Evolutionary conservation across 148 eudicot species (phyloP).

Genomic region (Camellia japonica): DNA sequence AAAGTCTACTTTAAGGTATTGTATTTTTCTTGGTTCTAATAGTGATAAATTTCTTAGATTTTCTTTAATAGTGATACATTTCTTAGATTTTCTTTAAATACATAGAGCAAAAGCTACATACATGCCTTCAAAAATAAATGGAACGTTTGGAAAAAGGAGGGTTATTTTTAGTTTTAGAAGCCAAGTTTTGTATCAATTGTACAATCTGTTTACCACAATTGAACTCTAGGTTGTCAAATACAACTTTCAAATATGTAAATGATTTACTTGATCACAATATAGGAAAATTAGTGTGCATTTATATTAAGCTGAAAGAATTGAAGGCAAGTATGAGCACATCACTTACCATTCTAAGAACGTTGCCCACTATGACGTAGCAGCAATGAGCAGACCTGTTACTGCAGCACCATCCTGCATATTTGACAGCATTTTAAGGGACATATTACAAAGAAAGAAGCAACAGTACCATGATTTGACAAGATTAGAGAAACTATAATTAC

Average conservation of each 20-base stretch:
- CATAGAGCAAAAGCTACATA: too few relatives aligned
- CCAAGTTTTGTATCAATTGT: background rate
- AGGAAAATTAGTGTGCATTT: background rate
- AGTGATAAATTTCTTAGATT: too few relatives aligned
- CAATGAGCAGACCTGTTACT: too few relatives aligned
- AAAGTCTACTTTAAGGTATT: too few relatives aligned
- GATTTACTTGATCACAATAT: background rate
- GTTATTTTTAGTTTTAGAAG: background rate
- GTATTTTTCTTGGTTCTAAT: too few relatives aligned
- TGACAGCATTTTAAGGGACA: conserved; percentile 14
- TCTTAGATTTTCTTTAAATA: too few relatives aligned
- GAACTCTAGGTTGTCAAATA: background rate
- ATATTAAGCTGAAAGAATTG: background rate
- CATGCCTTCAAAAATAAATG: background rate
- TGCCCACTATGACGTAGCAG: too few relatives aligned
- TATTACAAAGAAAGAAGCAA: background rate
- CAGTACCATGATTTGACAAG: background rate
- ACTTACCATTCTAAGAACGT: too few relatives aligned
- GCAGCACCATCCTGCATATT: too few relatives aligned
- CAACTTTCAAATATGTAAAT: background rate
- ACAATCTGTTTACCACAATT: background rate
- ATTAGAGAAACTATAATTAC: background rate
- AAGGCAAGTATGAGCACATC: too few relatives aligned
- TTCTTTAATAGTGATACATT: too few relatives aligned
- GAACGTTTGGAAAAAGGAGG: background rate